Evolutionary conservation across 2,329 filamentous ascomycete species (phyloP).

Genomic region (Fusarium neocosmosporiellum): DNA sequence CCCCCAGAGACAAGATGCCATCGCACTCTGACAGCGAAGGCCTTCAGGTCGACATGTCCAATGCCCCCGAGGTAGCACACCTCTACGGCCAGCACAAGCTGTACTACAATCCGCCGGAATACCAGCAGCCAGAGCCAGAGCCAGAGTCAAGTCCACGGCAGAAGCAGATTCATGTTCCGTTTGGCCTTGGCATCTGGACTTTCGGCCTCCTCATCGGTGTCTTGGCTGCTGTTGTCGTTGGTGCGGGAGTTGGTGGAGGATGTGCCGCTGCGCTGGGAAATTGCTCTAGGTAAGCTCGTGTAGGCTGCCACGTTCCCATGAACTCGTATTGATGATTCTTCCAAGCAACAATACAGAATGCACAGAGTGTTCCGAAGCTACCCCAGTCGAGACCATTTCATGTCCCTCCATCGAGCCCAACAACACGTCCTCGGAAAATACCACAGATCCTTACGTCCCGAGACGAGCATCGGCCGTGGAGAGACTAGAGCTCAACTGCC

Average conservation of each 20-base stretch:
- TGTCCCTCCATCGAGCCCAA: neutral
- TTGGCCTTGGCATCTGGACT: constrained; percentile 1
- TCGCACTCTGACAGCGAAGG: neutral
- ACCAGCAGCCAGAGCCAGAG: neutral
- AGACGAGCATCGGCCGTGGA: neutral
- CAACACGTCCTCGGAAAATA: neutral
- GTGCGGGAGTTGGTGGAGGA: constrained; percentile 1
- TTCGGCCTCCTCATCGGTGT: neutral
- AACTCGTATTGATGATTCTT: neutral
- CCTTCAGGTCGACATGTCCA: neutral
- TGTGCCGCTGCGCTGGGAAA: neutral
- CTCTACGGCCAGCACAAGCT: neutral
- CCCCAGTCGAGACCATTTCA: neutral
- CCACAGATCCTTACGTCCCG: neutral
- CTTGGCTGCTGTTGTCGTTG: neutral
- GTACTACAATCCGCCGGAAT: neutral
- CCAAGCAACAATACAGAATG: neutral
- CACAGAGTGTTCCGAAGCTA: neutral
- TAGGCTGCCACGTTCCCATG: fast-evolving
- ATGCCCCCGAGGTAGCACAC: neutral
- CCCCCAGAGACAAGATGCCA: neutral
- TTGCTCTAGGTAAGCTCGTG: neutral
- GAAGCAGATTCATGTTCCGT: neutral
- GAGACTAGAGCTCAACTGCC: neutral
- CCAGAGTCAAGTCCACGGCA: neutral